These are phyloP conservation scores for Aspergillus tubingensis DNA, from an alignment of 2,329 filamentous ascomycete genomes.

Conservation along the genomic window DNA sequence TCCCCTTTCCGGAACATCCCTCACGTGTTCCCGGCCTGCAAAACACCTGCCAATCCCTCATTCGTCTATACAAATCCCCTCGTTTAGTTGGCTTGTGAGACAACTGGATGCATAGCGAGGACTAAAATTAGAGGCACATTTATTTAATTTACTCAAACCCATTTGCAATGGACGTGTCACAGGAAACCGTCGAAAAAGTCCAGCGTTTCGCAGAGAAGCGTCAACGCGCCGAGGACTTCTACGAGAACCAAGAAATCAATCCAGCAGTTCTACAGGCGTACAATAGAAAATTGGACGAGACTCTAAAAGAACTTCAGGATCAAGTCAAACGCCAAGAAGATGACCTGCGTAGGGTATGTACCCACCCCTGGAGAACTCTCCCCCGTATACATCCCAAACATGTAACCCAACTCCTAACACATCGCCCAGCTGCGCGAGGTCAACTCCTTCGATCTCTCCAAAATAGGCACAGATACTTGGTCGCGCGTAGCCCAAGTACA, in stretches of 20 bases:
- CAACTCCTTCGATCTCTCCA: conserved; percentile 33
- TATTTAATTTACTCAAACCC: neutral
- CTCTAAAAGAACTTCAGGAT: conserved; percentile 66
- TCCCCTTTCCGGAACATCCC: conserved; percentile 14
- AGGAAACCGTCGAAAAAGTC: conserved; percentile 37
- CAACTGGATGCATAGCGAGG: neutral
- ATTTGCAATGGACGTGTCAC: conserved; percentile 32
- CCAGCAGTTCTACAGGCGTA: conserved; percentile 35
- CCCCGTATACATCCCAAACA: neutral
- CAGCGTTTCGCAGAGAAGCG: conserved; percentile 39
- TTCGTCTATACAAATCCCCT: neutral
- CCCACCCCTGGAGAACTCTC: neutral
- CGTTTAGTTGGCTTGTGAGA: neutral
- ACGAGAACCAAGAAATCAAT: conserved; percentile 30
- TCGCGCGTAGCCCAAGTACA: conserved; percentile 50
- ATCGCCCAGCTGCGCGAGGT: conserved; percentile 35
- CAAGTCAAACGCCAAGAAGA: conserved; percentile 51
- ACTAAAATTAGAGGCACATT: neutral
- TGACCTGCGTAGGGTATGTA: conserved; percentile 48
- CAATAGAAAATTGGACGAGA: conserved; percentile 58
- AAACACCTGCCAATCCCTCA: neutral
- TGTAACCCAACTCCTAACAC: conserved; percentile 17
- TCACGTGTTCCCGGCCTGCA: conserved; percentile 17
- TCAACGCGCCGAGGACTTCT: conserved; percentile 36
- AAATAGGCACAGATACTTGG: conserved; percentile 30